These are phyloP conservation scores for Penicillium sp. DNA, from an alignment of 2,329 filamentous ascomycete species.

Conservation along the genomic window DNA sequence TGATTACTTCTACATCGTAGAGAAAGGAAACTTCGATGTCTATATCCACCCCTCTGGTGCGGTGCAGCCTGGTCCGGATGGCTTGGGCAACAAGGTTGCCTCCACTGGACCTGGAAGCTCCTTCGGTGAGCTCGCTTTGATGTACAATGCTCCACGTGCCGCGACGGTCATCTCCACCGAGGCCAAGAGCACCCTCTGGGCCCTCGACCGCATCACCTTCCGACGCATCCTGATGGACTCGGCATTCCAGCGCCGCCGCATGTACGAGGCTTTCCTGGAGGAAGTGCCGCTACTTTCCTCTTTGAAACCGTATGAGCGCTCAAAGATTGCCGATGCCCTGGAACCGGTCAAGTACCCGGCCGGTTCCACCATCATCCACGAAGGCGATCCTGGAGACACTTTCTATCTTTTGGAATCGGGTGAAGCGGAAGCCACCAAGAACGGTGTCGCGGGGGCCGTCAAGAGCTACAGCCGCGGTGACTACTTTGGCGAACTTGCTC, in stretches of 20 bases:
- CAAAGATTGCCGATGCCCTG: conserved; percentile 94
- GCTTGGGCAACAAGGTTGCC: conserved; percentile 77
- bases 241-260: conserved; percentile 88
- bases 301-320: conserved; percentile 86
- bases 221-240: conserved; percentile 97
- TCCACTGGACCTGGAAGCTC: conserved; percentile 83
- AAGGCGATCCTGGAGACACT: conserved; percentile 85
- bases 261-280: conserved; percentile 96
- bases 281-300: conserved; percentile 81
- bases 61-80: conserved; percentile 73
- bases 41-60: conserved; percentile 77
- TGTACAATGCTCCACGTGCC: conserved; percentile 97
- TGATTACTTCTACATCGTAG: conserved; percentile 97
- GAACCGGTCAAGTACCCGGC: conserved; percentile 82
- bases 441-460: conserved; percentile 65
- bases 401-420: conserved; percentile 90
- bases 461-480: conserved; percentile 86
- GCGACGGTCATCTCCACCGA: conserved; percentile 88
- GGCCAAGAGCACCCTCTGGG: conserved; percentile 78
- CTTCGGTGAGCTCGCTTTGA: conserved; percentile 93
- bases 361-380: conserved; percentile 78
- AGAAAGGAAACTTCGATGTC: conserved; percentile 84
- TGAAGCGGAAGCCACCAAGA: conserved; percentile 80
- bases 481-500: conserved; percentile 92
- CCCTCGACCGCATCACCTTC: conserved; percentile 91